Percentiles rank a stretch among this genome's conserved stretches.
Conservation (phyloP, 495 filamentous ascomycete genomes). For the Penicillium turbatum region DNA sequence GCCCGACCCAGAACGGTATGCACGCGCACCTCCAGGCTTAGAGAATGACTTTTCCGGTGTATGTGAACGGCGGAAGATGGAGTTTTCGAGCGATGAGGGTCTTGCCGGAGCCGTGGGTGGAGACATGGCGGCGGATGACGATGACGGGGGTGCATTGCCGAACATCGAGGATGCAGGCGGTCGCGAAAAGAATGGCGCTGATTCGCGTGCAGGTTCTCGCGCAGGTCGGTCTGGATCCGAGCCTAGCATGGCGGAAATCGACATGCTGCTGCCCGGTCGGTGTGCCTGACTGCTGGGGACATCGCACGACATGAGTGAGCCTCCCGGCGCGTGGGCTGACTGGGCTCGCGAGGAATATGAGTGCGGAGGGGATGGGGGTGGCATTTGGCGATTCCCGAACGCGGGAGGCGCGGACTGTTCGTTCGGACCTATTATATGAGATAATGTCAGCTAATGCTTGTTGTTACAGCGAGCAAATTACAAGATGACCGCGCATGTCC, state of each 20-base stretch:
- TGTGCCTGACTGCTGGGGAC: constrained; percentile 42
- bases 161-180: constrained; percentile 47
- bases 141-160: constrained; percentile 28
- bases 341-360: constrained; percentile 43
- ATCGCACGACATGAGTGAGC: constrained; percentile 51
- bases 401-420: constrained; percentile 44
- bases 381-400: constrained; percentile 53
- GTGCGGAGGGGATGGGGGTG: constrained; percentile 56
- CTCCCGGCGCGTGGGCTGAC: constrained; percentile 38
- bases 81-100: constrained; percentile 53
- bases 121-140: constrained; percentile 41
- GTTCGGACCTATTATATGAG: constrained; percentile 25
- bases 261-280: constrained; percentile 79
- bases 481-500: not conserved
- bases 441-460: not conserved
- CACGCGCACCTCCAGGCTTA: constrained; percentile 31
- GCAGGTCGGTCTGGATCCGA: constrained; percentile 31
- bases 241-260: constrained; percentile 88
- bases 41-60: constrained; percentile 62
- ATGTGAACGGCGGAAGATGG: constrained; percentile 61
- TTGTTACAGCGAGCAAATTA: not conserved
- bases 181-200: constrained; percentile 51
- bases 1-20: constrained; percentile 44
- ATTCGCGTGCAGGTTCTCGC: constrained; percentile 48
- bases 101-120: constrained; percentile 43